Percentiles rank a stretch among this genome's conserved stretches.
Conservation (phyloP, 2,329 filamentous ascomycete species). For the Pezicula radicicola region DNA sequence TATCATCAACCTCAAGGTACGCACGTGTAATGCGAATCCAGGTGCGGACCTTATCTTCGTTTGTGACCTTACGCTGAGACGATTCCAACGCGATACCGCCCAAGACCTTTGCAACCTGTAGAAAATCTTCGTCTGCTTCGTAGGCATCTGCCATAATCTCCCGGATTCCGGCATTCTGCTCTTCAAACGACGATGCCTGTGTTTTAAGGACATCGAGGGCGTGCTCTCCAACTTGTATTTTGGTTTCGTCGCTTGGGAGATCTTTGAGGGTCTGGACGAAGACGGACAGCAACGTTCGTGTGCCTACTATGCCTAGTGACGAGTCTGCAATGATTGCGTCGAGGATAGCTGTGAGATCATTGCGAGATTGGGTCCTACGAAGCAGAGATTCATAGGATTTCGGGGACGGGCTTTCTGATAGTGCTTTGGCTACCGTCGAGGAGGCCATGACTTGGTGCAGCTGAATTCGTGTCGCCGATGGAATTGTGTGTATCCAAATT, state of each 20-base stretch:
- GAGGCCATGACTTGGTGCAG: conserved; percentile 23
- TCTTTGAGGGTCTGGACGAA: conserved; percentile 63
- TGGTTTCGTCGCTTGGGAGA: conserved; percentile 60
- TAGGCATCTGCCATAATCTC: conserved; percentile 80
- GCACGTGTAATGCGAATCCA: conserved; percentile 95
- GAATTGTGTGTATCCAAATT: background rate
- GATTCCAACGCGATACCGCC: conserved; percentile 85
- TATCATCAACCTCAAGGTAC: conserved; percentile 92
- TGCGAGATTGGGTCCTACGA: conserved; percentile 31
- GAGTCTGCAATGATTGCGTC: conserved; percentile 27
- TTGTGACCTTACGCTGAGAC: conserved; percentile 78
- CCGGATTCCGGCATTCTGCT: conserved; percentile 77
- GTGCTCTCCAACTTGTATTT: conserved; percentile 73
- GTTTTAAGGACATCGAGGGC: conserved; percentile 64
- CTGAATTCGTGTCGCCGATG: background rate
- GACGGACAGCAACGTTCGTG: conserved; percentile 29
- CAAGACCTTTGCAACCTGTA: conserved; percentile 72
- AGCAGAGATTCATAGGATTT: conserved; percentile 45
- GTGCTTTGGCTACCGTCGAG: conserved; percentile 39
- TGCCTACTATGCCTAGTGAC: conserved; percentile 27
- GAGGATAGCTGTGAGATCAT: conserved; percentile 26
- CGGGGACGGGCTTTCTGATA: conserved; percentile 37
- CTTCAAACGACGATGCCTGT: conserved; percentile 71
- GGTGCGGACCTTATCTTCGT: conserved; percentile 76
- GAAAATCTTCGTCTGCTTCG: conserved; percentile 78